Evolutionary conservation across 768 basidiomycete genomes (phyloP).

Genomic region (Austroboletus festivus): DNA sequence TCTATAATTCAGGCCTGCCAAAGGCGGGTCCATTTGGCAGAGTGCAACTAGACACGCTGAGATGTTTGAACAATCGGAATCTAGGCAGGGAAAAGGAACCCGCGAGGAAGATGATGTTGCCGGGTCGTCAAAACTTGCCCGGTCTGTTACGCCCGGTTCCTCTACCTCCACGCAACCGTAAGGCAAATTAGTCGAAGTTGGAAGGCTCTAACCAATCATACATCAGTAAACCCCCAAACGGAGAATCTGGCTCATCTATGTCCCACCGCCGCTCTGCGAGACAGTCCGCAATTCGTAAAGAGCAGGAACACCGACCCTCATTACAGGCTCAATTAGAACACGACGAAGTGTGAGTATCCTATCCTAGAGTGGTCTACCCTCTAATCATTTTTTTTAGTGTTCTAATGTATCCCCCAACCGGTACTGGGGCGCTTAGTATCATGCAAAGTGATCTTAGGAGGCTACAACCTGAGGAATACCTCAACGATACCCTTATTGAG

Average conservation of each 20-base stretch:
- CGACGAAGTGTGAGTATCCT: conserved; percentile 59
- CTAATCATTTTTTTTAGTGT: conserved; percentile 45
- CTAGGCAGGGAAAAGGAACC: conserved; percentile 1
- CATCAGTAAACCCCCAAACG: conserved; percentile 11
- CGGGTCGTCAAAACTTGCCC: not conserved
- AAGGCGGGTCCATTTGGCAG: conserved; percentile 18
- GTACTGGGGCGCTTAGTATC: conserved; percentile 75
- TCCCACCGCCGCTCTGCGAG: conserved; percentile 37
- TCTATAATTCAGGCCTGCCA: conserved; percentile 20
- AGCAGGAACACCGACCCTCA: conserved; percentile 29
- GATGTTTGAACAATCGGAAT: conserved; percentile 16
- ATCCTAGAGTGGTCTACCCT: conserved; percentile 2
- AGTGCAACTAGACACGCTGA: not conserved
- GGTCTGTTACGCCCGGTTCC: conserved; percentile 19
- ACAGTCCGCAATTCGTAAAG: conserved; percentile 26
- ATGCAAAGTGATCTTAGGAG: conserved; percentile 76
- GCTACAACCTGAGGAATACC: conserved; percentile 73
- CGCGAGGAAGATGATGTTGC: not conserved
- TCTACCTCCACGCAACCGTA: conserved; percentile 20
- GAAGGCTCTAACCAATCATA: not conserved
- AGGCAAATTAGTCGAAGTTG: conserved; percentile 1
- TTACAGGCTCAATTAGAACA: conserved; percentile 36
- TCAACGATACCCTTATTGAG: conserved; percentile 96
- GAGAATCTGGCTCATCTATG: conserved; percentile 3
- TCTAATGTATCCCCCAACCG: conserved; percentile 67